These are phyloP conservation scores for Aaosphaeria pasadenensis DNA, from an alignment of 2,329 filamentous ascomycete species.

Conservation along the genomic window DNA sequence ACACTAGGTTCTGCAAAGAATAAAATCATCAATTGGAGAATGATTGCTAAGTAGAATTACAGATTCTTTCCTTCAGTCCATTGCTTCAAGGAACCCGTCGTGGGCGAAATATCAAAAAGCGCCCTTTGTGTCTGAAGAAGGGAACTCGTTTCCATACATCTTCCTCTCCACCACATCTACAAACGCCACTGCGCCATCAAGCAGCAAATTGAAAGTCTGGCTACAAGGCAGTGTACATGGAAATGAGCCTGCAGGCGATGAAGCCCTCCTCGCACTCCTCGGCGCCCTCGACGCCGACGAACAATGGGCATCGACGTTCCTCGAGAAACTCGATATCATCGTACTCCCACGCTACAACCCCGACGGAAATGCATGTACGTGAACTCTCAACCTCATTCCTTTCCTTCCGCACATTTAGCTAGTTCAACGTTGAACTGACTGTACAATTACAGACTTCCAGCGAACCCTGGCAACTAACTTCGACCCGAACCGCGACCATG, in stretches of 20 bases:
- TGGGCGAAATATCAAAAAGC: too few species aligned
- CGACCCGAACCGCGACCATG: conserved; percentile 38
- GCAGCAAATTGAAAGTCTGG: conserved; percentile 33
- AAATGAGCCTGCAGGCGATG: conserved; percentile 38
- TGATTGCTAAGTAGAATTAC: too few species aligned
- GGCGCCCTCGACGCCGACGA: conserved; percentile 31
- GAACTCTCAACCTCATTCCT: too few species aligned
- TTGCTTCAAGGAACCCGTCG: too few species aligned
- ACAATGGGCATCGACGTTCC: conserved; percentile 26
- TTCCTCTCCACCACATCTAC: conserved; percentile 19
- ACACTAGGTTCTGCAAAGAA: too few species aligned
- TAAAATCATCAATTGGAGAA: too few species aligned
- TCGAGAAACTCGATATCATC: conserved; percentile 33
- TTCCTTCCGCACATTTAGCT: not conserved
- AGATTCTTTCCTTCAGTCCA: too few species aligned
- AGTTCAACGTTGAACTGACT: conserved; percentile 1
- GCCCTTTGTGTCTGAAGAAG: too few species aligned
- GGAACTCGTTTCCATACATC: conserved; percentile 25
- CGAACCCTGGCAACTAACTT: conserved; percentile 34
- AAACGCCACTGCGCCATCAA: conserved; percentile 1
- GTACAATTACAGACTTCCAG: conserved; percentile 22
- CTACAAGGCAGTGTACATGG: conserved; percentile 37
- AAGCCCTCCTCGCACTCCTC: conserved; percentile 32
- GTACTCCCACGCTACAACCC: conserved; percentile 36
- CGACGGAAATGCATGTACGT: conserved; percentile 29